phyloP scores from a whole-genome alignment of 208 protist genomes.

The Herpetomonas tarakana region DNA sequence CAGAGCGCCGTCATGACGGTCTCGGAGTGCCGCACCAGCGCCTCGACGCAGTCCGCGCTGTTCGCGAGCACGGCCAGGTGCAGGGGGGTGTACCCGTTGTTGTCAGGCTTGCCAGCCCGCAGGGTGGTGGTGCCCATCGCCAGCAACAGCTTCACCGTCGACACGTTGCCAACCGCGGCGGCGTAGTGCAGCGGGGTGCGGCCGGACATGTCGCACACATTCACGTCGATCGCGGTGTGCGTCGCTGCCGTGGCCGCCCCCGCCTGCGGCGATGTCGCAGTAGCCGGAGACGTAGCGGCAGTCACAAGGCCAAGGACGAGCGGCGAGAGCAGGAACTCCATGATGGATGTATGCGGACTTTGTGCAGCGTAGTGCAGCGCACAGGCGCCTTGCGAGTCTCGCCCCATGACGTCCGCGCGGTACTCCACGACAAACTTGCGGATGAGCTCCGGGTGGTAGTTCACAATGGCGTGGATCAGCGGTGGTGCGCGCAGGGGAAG shows the following conservation, averaged over 20 bases:
- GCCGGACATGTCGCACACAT: conserved; percentile 65
- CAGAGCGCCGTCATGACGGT: conserved; percentile 9
- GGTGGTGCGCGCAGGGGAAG: conserved; percentile 51
- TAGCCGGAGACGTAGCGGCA: background rate
- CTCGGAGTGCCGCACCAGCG: conserved; percentile 48
- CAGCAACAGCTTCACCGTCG: conserved; percentile 47
- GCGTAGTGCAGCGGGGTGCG: conserved; percentile 87
- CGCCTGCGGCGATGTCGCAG: background rate
- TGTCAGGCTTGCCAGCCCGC: conserved; percentile 41
- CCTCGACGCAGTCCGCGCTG: conserved; percentile 36
- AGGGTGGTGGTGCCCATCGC: conserved; percentile 11
- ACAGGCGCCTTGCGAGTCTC: conserved; percentile 66
- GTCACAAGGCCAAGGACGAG: conserved; percentile 7
- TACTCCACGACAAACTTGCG: conserved; percentile 69
- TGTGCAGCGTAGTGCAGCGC: conserved; percentile 76
- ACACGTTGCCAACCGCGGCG: conserved; percentile 51
- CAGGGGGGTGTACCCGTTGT: conserved; percentile 60
- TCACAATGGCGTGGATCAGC: conserved; percentile 70
- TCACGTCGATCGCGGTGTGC: conserved; percentile 57
- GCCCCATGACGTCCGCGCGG: conserved; percentile 62
- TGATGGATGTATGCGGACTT: conserved; percentile 31
- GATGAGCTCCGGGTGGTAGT: conserved; percentile 83
- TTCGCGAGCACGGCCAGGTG: conserved; percentile 65
- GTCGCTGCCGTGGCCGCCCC: background rate
- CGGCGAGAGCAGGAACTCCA: conserved; percentile 54